phyloP scores from a whole-genome alignment of 2,329 filamentous ascomycete species.

The Diaporthe destruens region DNA sequence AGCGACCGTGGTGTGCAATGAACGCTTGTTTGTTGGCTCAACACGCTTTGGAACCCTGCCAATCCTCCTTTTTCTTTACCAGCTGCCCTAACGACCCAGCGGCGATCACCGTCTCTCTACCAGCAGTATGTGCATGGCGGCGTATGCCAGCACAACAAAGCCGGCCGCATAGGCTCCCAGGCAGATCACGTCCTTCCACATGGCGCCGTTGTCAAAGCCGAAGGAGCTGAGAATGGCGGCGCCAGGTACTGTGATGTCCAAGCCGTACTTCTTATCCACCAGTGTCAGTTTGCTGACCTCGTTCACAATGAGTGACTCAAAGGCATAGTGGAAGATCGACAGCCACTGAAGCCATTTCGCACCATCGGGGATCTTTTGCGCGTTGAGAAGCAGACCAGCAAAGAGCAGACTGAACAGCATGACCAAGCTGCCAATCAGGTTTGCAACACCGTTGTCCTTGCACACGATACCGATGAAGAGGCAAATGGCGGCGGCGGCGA shows the following conservation, averaged over 20 bases:
- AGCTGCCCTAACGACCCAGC: neutral
- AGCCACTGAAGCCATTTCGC: conserved; percentile 92
- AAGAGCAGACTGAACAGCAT: conserved; percentile 98
- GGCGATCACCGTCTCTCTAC: conserved; percentile 81
- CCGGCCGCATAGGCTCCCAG: conserved; percentile 83
- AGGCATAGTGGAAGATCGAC: conserved; percentile 98
- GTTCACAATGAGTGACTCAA: conserved; percentile 96
- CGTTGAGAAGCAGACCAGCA: conserved; percentile 92
- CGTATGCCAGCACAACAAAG: conserved; percentile 90
- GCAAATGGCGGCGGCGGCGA: conserved; percentile 92
- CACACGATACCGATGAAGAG: conserved; percentile 97
- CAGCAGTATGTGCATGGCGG: conserved; percentile 91
- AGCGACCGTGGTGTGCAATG: conserved; percentile 18
- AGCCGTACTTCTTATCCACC: conserved; percentile 93
- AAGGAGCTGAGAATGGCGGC: conserved; percentile 95
- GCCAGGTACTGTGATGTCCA: conserved; percentile 96
- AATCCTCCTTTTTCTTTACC: neutral
- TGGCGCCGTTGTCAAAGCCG: conserved; percentile 88
- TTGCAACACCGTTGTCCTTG: conserved; percentile 91
- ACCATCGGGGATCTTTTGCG: conserved; percentile 88
- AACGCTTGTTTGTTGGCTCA: conserved; percentile 18
- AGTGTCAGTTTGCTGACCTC: conserved; percentile 92
- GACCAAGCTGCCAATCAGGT: conserved; percentile 91
- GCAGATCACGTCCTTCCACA: conserved; percentile 87
- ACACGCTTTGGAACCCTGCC: conserved; percentile 18